Percentiles rank a stretch among this genome's conserved stretches.
Evolutionary conservation across 1,284 basidiomycete genomes (phyloP).

Genomic region (Trametes hirsuta): DNA sequence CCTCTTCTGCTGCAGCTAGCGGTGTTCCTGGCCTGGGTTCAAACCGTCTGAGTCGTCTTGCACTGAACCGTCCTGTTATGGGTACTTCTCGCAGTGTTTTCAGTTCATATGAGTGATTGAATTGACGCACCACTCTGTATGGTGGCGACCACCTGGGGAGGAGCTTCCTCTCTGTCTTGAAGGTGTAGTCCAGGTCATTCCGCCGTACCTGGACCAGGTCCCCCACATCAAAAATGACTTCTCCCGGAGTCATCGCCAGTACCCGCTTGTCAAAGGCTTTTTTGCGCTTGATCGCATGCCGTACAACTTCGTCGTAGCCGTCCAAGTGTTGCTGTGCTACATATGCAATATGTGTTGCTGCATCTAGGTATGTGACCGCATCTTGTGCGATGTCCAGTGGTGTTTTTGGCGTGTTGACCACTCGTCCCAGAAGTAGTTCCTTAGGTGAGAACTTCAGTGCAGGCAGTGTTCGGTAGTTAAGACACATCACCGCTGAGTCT

Average conservation of each 20-base stretch:
- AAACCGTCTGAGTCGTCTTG: conserved; percentile 24
- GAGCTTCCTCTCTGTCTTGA: conserved; percentile 29
- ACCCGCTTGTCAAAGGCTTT: conserved; percentile 27
- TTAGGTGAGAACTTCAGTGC: conserved; percentile 32
- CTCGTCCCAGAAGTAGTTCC: conserved; percentile 33
- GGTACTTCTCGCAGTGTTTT: conserved; percentile 15
- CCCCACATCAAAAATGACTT: conserved; percentile 21
- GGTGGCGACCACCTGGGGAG: conserved; percentile 33
- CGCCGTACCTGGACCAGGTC: conserved; percentile 17
- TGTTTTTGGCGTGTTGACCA: conserved; percentile 31
- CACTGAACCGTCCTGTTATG: conserved; percentile 22
- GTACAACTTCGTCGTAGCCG: conserved; percentile 26
- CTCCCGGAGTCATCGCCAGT: conserved; percentile 4
- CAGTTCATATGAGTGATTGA: conserved; percentile 31
- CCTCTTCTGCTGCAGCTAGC: conserved; percentile 3
- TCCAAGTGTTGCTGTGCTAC: conserved; percentile 35
- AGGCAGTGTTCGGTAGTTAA: conserved; percentile 33
- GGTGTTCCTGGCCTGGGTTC: conserved; percentile 3
- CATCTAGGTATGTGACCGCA: conserved; percentile 11
- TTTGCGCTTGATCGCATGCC: conserved; percentile 25
- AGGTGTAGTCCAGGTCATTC: conserved; percentile 24
- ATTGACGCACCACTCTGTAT: conserved; percentile 8
- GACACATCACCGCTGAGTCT: conserved; percentile 30
- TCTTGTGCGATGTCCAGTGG: not conserved
- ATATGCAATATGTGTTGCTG: conserved; percentile 31